phyloP scores from a whole-genome alignment of 768 basidiomycete genomes.

The Suillus sp. region DNA sequence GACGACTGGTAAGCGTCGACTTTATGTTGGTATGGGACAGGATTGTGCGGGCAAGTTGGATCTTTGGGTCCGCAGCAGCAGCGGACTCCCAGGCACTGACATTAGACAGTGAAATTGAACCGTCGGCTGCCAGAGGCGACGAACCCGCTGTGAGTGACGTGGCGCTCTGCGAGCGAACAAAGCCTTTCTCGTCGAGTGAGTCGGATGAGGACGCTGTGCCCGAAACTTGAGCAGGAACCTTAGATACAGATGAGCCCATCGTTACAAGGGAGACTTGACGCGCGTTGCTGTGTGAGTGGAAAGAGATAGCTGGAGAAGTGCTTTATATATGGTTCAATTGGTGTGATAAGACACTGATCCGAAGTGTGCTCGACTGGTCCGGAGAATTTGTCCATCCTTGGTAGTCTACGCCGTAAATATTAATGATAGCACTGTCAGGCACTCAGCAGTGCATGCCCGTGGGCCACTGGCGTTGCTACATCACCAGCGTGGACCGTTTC shows the following conservation, averaged over 20 bases:
- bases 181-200: constrained; percentile 31
- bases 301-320: neutral
- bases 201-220: constrained; percentile 14
- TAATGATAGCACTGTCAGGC: too few species aligned
- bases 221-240: constrained; percentile 22
- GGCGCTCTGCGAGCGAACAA: neutral
- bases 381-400: too few species aligned
- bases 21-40: constrained; percentile 69
- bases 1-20: constrained; percentile 62
- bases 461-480: too few species aligned
- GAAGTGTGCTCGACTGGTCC: too few species aligned
- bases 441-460: too few species aligned
- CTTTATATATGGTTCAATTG: constrained; percentile 6
- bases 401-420: too few species aligned
- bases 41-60: constrained; percentile 75
- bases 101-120: constrained; percentile 59
- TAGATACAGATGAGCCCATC: constrained; percentile 32
- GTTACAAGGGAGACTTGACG: constrained; percentile 2
- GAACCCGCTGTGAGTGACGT: neutral
- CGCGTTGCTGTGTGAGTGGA: neutral
- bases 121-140: constrained; percentile 49
- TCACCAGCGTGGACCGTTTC: too few species aligned
- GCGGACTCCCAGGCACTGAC: constrained; percentile 69
- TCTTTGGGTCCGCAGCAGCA: constrained; percentile 57
- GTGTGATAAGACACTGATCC: too few species aligned